Evolutionary conservation across 2,329 filamentous ascomycete genomes (phyloP), one percentile per base, ranked within the genome.

Genomic region (Trichophaea hybrida): DNA sequence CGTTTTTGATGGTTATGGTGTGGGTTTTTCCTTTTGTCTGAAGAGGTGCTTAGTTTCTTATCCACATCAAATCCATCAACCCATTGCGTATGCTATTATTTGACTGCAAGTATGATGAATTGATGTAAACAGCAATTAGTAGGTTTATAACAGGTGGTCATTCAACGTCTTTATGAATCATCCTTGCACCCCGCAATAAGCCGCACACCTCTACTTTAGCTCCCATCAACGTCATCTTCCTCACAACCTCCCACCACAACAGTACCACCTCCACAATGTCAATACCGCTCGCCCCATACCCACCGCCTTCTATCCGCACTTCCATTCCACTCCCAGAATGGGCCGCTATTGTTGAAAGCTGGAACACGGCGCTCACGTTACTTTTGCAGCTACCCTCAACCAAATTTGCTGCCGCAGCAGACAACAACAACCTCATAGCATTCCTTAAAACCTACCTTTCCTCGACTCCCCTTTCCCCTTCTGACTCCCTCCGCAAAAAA

Each of bases 281-380:
- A 6, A 57, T 63, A 33, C 61, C 62, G 10, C 58, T 65, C 24
- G 63, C 61, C 4, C 64, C 64, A 17, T 65, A 57, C 53, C 64
- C 65, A 2, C 48, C 58, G 7, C 12, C 52, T 8, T 15, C 53
- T 4, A 37, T 62, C 33, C 57, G 44, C 34, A 13, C 49, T 15
- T n/a, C 54, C 1, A 56, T 65, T 37, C 64, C 57, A 15, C 34
- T 58, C 3, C 8, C 32, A 44, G 55, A 61, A 12, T 61, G 59
- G 59, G 3, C 55, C 35, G 15, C 51, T 1, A 56, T 60, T 51
- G 54, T 51, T 50, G 6, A 34, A 15, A 46, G 55, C 53, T 66
- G 58, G 58, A 54, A 43, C 10, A 38, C 56, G 4, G 59, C 53
- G 4, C 40, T 61, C 8, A 34, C 58, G 6, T 31, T 55, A 7